These are phyloP conservation scores for Jaltomata sinuosa DNA, from an alignment of 257 asterid genomes.

Conservation along the genomic window DNA sequence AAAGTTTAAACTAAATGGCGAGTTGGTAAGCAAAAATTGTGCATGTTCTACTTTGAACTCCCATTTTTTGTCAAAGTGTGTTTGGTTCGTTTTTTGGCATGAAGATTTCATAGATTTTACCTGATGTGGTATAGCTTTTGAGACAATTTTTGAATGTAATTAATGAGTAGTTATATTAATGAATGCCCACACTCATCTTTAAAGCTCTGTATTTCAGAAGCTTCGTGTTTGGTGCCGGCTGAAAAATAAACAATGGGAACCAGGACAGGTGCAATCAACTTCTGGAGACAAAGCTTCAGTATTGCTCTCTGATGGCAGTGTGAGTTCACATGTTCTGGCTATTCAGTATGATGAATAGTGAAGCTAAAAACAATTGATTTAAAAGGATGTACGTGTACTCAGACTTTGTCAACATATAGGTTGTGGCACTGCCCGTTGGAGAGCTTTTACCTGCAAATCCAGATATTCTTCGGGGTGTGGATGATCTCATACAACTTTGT, in stretches of 20 bases:
- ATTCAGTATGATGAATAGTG: conserved; percentile 1
- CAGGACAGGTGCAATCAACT: conserved; percentile 66
- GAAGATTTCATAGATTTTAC: background rate
- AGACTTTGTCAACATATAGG: conserved; percentile 30
- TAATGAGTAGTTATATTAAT: background rate
- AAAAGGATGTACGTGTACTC: background rate
- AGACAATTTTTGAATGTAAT: background rate
- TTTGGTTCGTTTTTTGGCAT: background rate
- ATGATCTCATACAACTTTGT: conserved; percentile 82
- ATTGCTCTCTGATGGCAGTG: conserved; percentile 58
- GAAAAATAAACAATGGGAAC: conserved; percentile 51
- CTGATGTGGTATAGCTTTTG: background rate
- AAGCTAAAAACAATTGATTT: background rate
- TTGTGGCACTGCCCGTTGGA: conserved; percentile 36
- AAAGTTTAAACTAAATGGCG: background rate
- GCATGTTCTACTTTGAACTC: background rate
- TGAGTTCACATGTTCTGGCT: conserved; percentile 34
- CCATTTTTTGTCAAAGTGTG: background rate
- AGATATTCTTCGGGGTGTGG: conserved; percentile 76
- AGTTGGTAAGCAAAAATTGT: background rate
- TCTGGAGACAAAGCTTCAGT: conserved; percentile 65
- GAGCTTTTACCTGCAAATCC: conserved; percentile 94
- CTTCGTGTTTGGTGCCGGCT: conserved; percentile 70
- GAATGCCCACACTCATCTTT: conserved; percentile 3
- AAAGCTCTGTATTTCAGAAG: conserved; percentile 41